Evolutionary conservation across 306 rosid species (phyloP), one percentile per base, ranked within the genome.

Genomic region (Pterocarpus macrocarpus): DNA sequence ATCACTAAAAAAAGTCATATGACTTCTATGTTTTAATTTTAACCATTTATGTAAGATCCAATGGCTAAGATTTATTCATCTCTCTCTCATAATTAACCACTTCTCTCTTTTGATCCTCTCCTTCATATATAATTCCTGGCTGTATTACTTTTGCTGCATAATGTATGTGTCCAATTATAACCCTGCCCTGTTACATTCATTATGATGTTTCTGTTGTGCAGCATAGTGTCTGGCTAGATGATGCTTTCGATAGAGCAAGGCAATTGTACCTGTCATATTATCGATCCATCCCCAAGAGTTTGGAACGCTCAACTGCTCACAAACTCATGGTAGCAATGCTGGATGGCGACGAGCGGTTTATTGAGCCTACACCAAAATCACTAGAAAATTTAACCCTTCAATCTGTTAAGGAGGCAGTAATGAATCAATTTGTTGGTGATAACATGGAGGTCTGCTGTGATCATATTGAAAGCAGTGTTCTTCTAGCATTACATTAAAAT

Each of bases 301-400:
- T 95, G 91, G 99, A 93, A 86, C 98, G 99, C 32, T 93, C 99
- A 62, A 95, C 99, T 88, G 99, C 99, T 78, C 98, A 95, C 88
- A 95, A 93, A 84, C 99, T 95, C 87, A 93, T 95, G 99, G 84
- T 90, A 69, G 99, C 98, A 79, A 95, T 95, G 99, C 76, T 93
- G 89, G 91, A 90, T 76, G 97, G 96, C 64, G 99, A 95, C 58
- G 99, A 95, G 83, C 87, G 99, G 53, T 95, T 95, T 88, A 93
- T 90, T 52, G 98, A 95, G 92, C 99, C 99, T 59, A 90, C 98
- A 45, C 99, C 99, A 63, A 87, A 83, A 39, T 92, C 98, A 7
- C 84, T 95, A 70, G 94, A 93, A 86, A 86, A 87, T 88, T 92
- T 95, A 83, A 87, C 91, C 33, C 87, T 95, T 88, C 94, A 95